These are phyloP conservation scores for Microascus cirrosus DNA, from an alignment of 2,329 filamentous ascomycete species.

Conservation along the genomic window DNA sequence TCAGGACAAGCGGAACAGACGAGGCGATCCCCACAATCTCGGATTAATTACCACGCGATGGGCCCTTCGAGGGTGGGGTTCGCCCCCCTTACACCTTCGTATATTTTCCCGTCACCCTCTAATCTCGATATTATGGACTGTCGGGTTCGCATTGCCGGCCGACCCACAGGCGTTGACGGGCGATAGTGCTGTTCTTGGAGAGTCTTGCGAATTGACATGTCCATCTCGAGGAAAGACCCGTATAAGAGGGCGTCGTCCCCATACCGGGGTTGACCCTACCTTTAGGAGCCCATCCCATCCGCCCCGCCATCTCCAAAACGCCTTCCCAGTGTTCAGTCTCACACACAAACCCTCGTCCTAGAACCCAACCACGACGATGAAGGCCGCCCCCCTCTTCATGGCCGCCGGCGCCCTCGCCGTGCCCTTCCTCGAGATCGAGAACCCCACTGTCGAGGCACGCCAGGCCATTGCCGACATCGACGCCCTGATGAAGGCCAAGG, in stretches of 20 bases:
- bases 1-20: too few relatives aligned
- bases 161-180: not conserved
- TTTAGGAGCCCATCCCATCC: not conserved
- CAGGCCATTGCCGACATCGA: constrained; percentile 4
- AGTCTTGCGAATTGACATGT: not conserved
- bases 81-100: not conserved
- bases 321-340: not conserved
- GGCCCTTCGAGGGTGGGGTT: not conserved
- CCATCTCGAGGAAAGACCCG: not conserved
- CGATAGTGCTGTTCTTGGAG: too few relatives aligned
- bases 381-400: not conserved
- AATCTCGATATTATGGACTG: not conserved
- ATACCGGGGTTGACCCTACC: not conserved
- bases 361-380: not conserved
- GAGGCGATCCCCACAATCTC: not conserved
- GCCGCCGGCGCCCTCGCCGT: constrained; percentile 4
- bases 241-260: not conserved
- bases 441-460: constrained; percentile 1
- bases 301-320: not conserved
- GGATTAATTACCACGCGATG: not conserved
- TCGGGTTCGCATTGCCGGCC: not conserved
- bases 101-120: not conserved
- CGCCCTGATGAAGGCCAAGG: constrained; percentile 14
- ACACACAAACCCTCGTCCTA: not conserved
- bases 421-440: constrained; percentile 2